Evolutionary conservation across 176 grass and related monocot genomes (phyloP), one percentile per base, ranked within the genome.

Genomic region (Cocos nucifera): DNA sequence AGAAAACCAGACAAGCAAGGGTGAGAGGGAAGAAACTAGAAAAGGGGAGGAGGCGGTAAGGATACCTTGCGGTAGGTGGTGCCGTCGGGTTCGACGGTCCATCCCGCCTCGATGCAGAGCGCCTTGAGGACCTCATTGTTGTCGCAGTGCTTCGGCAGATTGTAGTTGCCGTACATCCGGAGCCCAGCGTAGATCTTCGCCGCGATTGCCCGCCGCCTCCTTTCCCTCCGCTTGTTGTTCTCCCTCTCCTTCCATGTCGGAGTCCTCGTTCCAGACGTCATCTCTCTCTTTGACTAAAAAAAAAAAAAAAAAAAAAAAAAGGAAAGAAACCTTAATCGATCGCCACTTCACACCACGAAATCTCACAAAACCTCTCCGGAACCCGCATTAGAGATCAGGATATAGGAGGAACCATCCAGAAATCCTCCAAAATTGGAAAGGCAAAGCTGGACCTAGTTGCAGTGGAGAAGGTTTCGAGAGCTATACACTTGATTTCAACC

Each of bases 161-260:
- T 62, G 75, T 88, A 96, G 75, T 82, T 85, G 10, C 83, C 92
- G 28, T 93, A 86, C 51, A 83, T 78, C 59, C 94, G 77, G 15
- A 98, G 88, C 0, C 94, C 94, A 0, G 85, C 9, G 81, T 86
- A 98, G 79, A 98, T 89, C 84, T 98, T 98, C 30, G 94, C 94
- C 4, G 94, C 94, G 67, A 98, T 86, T 73, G 94, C 88, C 44
- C 94, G 82, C 57, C 94, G 73, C 22, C 94, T 73, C 4, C 94
- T 82, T 74, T 98, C 75, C 79, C 94, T 69, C 53, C 94, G 66
- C 19, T 81, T 63, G 66, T 90, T 90, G 78, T 96, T 96, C 83
- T 96, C 92, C 62, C 80, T 69, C 72, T 96, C 86, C 53, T 65
- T 69, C 80, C 78, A 88, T 54, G 92, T 73, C 66, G 80, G 80